Evolutionary conservation across 1,284 basidiomycete genomes (phyloP), one percentile per base, ranked within the genome.

Genomic region (Marasmius tenuissimus): DNA sequence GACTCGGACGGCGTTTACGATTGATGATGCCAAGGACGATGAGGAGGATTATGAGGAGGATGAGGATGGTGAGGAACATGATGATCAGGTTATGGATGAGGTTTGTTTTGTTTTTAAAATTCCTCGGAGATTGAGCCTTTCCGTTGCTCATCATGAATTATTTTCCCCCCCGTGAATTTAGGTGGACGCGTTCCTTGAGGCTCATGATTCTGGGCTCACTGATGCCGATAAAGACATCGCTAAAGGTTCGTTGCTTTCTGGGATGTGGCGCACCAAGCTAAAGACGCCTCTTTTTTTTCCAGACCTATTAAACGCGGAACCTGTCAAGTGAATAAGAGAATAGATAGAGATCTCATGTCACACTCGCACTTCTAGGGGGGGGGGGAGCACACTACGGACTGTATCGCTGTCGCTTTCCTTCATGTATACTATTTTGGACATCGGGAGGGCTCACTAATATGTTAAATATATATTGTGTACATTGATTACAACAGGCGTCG

Each of bases 121-220:
- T 27, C 11, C 35, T 20, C 22, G 40, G 18, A 34, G 48, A 18
- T 52, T 39, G 10, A 51, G 14, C n/a, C n/a, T n/a, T n/a, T n/a
- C n/a, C n/a, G n/a, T n/a, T 61, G 47, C 57, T 45, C 35, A 58
- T 60, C 27, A 18, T 61, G 12, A n/a, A n/a, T 59, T 66, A 45
- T 59, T 64, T 49, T 55, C 47, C 34, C 59, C 14, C 55, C 39
- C 11, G 54, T 65, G 45, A 8, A 47, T n/a, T n/a, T 47, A 89
- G 86, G 92, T 94, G 59, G 94, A 97, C 72, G 94, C 94, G 2
- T 96, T 96, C 82, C 78, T 97, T 58, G 94, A 96, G 71, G 94
- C 88, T 12, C 89, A 96, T 71, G 94, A 95, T 76, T 89, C 89
- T 33, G 93, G 93, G 2, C 78, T 96, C 58, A 89, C 91, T 20